Conservation (phyloP, 1,284 basidiomycete genomes). For the Cutaneotrichosporon arboriforme region DNA sequence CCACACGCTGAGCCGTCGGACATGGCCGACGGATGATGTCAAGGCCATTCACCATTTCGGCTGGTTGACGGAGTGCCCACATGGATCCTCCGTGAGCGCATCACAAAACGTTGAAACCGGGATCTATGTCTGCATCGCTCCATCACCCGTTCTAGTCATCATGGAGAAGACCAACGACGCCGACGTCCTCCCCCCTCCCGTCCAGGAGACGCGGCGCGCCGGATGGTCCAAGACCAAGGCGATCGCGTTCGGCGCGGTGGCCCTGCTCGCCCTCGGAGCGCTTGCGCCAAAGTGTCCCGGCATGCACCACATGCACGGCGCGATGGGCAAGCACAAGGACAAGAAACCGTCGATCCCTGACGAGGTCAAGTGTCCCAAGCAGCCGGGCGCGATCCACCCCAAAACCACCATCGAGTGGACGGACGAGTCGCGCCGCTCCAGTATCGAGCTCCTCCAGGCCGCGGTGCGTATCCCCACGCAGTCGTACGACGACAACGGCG, state of each 20-base stretch:
- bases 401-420: slow-evolving; percentile 29
- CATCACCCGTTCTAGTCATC: not conserved
- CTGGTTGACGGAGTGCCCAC: too few relatives aligned
- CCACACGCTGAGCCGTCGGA: too few relatives aligned
- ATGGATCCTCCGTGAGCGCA: too few relatives aligned
- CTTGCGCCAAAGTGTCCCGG: not conserved
- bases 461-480: slow-evolving; percentile 45
- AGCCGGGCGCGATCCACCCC: slow-evolving; percentile 35
- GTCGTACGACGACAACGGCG: slow-evolving; percentile 46
- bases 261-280: not conserved
- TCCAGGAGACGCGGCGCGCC: not conserved
- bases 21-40: too few relatives aligned
- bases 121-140: too few relatives aligned
- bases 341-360: not conserved
- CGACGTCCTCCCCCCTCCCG: not conserved
- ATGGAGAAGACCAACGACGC: not conserved
- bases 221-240: not conserved
- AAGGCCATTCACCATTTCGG: too few relatives aligned
- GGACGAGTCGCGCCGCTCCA: slow-evolving; percentile 25
- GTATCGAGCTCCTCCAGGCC: slow-evolving; percentile 29
- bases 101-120: too few relatives aligned
- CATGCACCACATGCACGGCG: not conserved
- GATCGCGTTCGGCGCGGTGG: not conserved
- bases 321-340: not conserved
- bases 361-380: slow-evolving; percentile 31